These are phyloP conservation scores for Santalum album DNA, from an alignment of 164 flowering plant genomes.

Conservation along the genomic window DNA sequence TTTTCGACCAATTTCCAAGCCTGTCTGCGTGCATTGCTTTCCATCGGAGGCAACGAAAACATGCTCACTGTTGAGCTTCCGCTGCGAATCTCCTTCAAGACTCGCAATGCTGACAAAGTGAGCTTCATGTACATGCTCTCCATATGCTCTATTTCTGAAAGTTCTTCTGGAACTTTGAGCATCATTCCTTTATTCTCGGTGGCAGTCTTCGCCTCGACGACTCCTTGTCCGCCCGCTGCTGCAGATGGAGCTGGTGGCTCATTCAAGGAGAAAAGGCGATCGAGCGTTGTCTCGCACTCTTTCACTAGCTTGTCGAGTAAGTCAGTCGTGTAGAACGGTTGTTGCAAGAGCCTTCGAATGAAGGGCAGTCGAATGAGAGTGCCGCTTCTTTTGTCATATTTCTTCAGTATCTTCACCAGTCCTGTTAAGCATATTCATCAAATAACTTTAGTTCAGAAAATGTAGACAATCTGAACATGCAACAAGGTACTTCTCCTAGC, in stretches of 20 bases:
- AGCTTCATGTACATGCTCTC: conserved; percentile 43
- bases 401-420: conserved; percentile 56
- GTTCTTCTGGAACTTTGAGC: conserved; percentile 26
- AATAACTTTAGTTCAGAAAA: neutral
- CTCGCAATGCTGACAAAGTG: conserved; percentile 38
- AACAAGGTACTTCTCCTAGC: no score
- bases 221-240: conserved; percentile 17
- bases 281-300: conserved; percentile 49
- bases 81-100: conserved; percentile 45
- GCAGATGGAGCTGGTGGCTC: conserved; percentile 12
- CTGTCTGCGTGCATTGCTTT: conserved; percentile 19
- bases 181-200: conserved; percentile 4
- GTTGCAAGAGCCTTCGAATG: conserved; percentile 49
- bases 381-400: conserved; percentile 56
- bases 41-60: conserved; percentile 49
- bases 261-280: conserved; percentile 23
- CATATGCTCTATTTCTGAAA: conserved; percentile 38
- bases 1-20: conserved; percentile 32
- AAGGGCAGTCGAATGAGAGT: conserved; percentile 46
- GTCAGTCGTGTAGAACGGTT: conserved; percentile 51
- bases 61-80: conserved; percentile 51
- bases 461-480: no score
- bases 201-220: neutral
- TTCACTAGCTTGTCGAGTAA: conserved; percentile 46
- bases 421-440: conserved; percentile 22